Conservation (phyloP, 257 asterid genomes). For the Leonotis leonurus region DNA sequence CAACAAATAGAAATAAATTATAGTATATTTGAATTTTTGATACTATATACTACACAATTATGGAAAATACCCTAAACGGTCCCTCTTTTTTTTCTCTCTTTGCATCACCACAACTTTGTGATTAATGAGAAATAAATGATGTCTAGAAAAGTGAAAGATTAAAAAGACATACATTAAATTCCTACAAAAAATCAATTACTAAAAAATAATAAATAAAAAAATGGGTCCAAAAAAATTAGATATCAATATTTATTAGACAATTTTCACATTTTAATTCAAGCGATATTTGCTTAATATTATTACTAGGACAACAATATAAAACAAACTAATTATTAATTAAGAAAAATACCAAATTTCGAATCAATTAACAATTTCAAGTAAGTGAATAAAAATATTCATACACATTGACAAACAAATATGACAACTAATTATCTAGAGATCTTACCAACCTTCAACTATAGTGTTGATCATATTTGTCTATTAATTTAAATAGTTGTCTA, state of each 20-base stretch:
- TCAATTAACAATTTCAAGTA: background rate
- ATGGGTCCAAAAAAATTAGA: too few relatives aligned
- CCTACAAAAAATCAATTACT: background rate
- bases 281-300: too few relatives aligned
- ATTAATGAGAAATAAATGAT: background rate
- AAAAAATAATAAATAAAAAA: background rate
- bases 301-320: too few relatives aligned
- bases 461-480: background rate
- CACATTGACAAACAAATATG: background rate
- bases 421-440: background rate
- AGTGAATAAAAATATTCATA: background rate
- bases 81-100: background rate
- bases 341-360: background rate
- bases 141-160: background rate
- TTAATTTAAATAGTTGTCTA: background rate
- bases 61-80: background rate
- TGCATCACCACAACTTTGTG: background rate
- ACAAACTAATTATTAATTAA: background rate
- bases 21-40: background rate
- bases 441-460: conserved; percentile 3
- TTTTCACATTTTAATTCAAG: too few relatives aligned
- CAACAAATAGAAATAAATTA: background rate
- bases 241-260: too few relatives aligned
- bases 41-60: background rate
- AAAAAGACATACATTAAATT: background rate